These are phyloP conservation scores for Coemansia sp. DNA, from an alignment of 192 early-diverging fungal species.

Conservation along the genomic window DNA sequence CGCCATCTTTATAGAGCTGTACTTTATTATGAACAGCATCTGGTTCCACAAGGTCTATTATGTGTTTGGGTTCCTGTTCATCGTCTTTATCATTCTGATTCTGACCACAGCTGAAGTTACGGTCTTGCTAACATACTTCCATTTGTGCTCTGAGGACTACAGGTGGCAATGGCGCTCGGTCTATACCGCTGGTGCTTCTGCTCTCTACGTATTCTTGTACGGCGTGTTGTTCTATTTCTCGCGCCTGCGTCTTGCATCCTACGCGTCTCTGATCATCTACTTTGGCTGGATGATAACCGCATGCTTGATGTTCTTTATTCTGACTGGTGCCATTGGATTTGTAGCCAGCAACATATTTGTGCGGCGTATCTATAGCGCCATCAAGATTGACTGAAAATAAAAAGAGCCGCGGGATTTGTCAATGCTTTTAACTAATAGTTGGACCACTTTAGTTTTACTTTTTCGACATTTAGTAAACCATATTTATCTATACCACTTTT, in stretches of 20 bases:
- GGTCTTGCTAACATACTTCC: conserved; percentile 86
- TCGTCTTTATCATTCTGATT: conserved; percentile 83
- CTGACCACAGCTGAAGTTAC: conserved; percentile 84
- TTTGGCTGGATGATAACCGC: conserved; percentile 86
- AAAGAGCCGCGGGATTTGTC: too few species aligned
- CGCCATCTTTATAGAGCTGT: conserved; percentile 94
- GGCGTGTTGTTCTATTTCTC: conserved; percentile 84
- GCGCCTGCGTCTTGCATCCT: conserved; percentile 73
- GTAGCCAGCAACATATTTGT: conserved; percentile 77
- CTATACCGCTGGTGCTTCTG: conserved; percentile 80
- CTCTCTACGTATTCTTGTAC: conserved; percentile 87
- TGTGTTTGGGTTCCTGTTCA: conserved; percentile 88
- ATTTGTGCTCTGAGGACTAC: conserved; percentile 83
- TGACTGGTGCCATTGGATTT: conserved; percentile 82
- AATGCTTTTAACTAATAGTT: too few species aligned
- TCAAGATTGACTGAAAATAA: conserved; percentile 73
- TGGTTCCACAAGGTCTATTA: conserved; percentile 94
- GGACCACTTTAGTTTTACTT: too few species aligned
- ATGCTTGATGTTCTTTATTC: conserved; percentile 72
- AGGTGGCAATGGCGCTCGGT: conserved; percentile 90
- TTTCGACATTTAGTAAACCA: too few species aligned
- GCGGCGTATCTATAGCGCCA: conserved; percentile 76
- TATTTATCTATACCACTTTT: too few species aligned
- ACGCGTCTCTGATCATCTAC: conserved; percentile 78
- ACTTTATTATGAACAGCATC: conserved; percentile 93